Percentiles rank a stretch among this genome's conserved stretches.
Conservation (phyloP, 331 rosid genomes). For the Telfairia occidentalis region DNA sequence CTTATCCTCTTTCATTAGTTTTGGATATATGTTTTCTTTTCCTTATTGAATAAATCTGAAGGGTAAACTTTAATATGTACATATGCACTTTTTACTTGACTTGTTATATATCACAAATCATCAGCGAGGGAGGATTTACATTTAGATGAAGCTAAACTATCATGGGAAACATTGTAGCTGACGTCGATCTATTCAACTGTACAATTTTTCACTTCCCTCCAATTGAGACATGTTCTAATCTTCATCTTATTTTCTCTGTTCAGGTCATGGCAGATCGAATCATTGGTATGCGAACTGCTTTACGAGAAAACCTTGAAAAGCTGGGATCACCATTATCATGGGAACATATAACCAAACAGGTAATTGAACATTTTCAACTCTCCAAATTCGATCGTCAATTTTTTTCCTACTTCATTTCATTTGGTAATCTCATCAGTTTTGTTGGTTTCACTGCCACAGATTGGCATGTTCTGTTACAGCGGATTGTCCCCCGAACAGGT, state of each 20-base stretch:
- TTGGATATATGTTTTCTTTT: not conserved
- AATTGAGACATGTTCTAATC: not conserved
- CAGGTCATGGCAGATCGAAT: slow-evolving; percentile 96
- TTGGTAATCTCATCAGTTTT: not conserved
- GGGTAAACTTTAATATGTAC: not conserved
- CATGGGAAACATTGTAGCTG: not conserved
- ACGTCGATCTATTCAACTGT: not conserved
- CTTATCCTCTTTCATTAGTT: too few relatives aligned
- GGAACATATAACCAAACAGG: slow-evolving; percentile 91
- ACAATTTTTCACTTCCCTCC: not conserved
- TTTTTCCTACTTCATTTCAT: not conserved
- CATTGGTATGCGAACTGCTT: slow-evolving; percentile 67
- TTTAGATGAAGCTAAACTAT: not conserved
- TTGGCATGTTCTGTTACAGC: slow-evolving; percentile 92
- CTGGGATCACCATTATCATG: slow-evolving; percentile 62
- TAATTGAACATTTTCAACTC: not conserved
- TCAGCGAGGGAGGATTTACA: not conserved
- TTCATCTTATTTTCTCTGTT: not conserved
- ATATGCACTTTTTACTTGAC: not conserved
- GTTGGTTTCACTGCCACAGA: slow-evolving; percentile 31
- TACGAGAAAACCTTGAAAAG: slow-evolving; percentile 64
- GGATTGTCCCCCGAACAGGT: slow-evolving; percentile 93
- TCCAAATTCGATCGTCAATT: not conserved
- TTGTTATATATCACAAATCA: not conserved
- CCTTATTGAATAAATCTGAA: not conserved